Evolutionary conservation across 2,329 filamentous ascomycete species (phyloP).

Genomic region (Fusarium nygamai): DNA sequence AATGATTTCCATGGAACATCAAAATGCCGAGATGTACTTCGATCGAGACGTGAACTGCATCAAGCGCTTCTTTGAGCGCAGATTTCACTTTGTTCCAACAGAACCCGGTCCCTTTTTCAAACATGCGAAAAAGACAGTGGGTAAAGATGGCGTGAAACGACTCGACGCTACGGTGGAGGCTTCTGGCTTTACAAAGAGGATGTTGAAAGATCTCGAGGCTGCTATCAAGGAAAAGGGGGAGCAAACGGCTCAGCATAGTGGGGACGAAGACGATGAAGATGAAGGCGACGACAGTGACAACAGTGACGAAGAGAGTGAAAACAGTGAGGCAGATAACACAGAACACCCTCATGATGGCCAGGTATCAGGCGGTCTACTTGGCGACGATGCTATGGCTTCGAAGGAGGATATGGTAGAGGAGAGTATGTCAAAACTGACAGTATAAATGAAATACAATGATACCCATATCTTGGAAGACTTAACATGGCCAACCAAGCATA

Average conservation of each 20-base stretch:
- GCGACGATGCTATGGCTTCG: conserved; percentile 28
- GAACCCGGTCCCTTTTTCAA: conserved; percentile 86
- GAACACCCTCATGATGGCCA: conserved; percentile 34
- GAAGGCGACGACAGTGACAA: conserved; percentile 48
- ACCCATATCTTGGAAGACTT: conserved; percentile 13
- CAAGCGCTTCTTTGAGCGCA: conserved; percentile 90
- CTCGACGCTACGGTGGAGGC: conserved; percentile 91
- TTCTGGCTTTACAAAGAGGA: conserved; percentile 95
- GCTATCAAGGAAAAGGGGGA: conserved; percentile 85
- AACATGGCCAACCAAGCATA: neutral
- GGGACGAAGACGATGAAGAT: conserved; percentile 44
- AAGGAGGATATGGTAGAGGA: conserved; percentile 38
- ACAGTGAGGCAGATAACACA: conserved; percentile 40
- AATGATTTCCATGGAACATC: conserved; percentile 95
- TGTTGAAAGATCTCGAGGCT: conserved; percentile 90
- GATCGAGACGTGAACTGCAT: conserved; percentile 95
- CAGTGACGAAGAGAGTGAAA: conserved; percentile 41
- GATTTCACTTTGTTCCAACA: conserved; percentile 87
- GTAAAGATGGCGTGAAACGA: conserved; percentile 71
- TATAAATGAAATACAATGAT: conserved; percentile 39
- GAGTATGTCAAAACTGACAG: conserved; percentile 44
- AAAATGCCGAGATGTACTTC: conserved; percentile 96
- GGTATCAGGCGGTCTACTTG: conserved; percentile 32
- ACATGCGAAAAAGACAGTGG: conserved; percentile 80
- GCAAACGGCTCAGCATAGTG: conserved; percentile 51